Percentiles rank a stretch among this genome's conserved stretches.
Evolutionary conservation across 352 stramenopile species (phyloP).

Genomic region (Globisporangium megalacanthum): DNA sequence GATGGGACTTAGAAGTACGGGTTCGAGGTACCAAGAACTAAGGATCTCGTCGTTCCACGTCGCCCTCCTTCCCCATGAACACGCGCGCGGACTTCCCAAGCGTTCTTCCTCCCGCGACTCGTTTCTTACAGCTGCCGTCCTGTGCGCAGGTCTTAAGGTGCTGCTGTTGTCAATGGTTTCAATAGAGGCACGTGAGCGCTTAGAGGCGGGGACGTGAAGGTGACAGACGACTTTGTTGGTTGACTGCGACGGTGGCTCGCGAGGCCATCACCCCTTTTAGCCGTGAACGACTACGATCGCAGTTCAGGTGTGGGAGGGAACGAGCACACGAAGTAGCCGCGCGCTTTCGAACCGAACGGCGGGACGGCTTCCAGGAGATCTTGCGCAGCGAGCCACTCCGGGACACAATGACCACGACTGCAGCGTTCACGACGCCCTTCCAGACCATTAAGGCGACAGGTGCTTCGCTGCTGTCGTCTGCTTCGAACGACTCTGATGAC

Average conservation of each 20-base stretch:
- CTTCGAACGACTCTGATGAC: conserved; percentile 30
- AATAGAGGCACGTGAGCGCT: conserved; percentile 4
- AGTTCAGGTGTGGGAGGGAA: conserved; percentile 17
- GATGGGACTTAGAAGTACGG: too few species aligned
- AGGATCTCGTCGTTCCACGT: too few species aligned
- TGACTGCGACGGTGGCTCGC: conserved; percentile 9
- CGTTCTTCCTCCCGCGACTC: background rate
- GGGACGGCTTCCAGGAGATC: conserved; percentile 45
- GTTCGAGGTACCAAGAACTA: too few species aligned
- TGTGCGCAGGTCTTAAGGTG: background rate
- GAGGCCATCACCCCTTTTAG: background rate
- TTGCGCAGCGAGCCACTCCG: conserved; percentile 44
- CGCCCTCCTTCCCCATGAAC: too few species aligned
- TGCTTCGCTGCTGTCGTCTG: conserved; percentile 35
- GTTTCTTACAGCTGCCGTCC: background rate
- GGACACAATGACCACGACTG: conserved; percentile 49
- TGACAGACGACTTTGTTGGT: conserved; percentile 24
- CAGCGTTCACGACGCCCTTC: conserved; percentile 54
- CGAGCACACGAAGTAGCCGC: conserved; percentile 46
- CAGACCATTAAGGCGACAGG: conserved; percentile 44
- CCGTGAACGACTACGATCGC: conserved; percentile 5
- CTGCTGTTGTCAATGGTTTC: background rate
- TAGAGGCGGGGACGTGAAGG: conserved; percentile 22
- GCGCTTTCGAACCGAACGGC: conserved; percentile 33
- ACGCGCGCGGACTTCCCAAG: too few species aligned